Percentiles rank a stretch among this genome's conserved stretches.
phyloP scores from a whole-genome alignment of 306 rosid genomes.

The Corylus heterophylla region DNA sequence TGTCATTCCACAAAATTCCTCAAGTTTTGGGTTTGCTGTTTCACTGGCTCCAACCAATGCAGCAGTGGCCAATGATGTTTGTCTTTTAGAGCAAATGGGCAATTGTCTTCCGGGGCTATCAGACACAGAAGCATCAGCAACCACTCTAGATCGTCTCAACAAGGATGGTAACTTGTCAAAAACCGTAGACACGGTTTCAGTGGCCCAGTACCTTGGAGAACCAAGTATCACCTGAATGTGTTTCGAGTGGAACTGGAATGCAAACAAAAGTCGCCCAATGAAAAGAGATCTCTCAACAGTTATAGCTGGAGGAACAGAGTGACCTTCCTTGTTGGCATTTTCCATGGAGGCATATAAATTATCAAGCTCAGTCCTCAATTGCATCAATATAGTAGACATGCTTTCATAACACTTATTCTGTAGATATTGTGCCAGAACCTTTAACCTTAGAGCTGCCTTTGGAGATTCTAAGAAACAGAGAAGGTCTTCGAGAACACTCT shows the following conservation, averaged over 20 bases:
- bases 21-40: slow-evolving; percentile 75
- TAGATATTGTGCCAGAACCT: slow-evolving; percentile 69
- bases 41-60: slow-evolving; percentile 83
- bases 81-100: slow-evolving; percentile 48
- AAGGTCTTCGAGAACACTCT: slow-evolving; percentile 73
- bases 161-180: slow-evolving; percentile 60
- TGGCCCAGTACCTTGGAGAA: slow-evolving; percentile 84
- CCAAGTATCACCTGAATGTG: slow-evolving; percentile 87
- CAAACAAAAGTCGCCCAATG: slow-evolving; percentile 88
- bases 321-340: slow-evolving; percentile 40
- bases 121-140: slow-evolving; percentile 52
- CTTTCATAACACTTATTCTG: slow-evolving; percentile 78
- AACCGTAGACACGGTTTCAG: slow-evolving; percentile 48
- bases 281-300: slow-evolving; percentile 81
- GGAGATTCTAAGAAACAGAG: slow-evolving; percentile 91
- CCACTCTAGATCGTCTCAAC: slow-evolving; percentile 62
- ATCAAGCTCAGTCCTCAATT: slow-evolving; percentile 64
- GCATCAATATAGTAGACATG: slow-evolving; percentile 58
- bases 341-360: slow-evolving; percentile 53
- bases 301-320: slow-evolving; percentile 40
- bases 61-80: slow-evolving; percentile 61
- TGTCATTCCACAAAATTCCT: slow-evolving; percentile 61
- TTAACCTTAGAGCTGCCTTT: slow-evolving; percentile 78
- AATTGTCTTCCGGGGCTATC: slow-evolving; percentile 56
- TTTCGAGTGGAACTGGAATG: slow-evolving; percentile 81